Conservation (phyloP, 108 stramenopile species). For the Stephanodiscus minutulus region DNA sequence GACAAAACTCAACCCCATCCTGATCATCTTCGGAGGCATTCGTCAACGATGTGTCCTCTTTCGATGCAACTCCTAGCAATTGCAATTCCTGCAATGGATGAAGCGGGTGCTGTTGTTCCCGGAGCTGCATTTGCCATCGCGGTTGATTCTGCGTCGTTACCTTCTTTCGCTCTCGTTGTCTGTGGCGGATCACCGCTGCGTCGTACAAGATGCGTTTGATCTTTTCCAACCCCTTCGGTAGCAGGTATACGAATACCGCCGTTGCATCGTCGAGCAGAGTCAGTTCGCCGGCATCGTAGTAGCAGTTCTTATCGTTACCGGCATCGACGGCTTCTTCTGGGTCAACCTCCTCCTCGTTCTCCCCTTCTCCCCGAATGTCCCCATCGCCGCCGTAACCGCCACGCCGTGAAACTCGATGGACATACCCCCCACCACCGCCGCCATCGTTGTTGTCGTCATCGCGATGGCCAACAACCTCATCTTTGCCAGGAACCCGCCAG, state of each 20-base stretch:
- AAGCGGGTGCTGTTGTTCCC: not conserved
- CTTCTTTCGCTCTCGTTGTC: slow-evolving; percentile 11
- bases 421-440: not conserved
- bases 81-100: not conserved
- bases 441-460: not conserved
- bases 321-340: not conserved
- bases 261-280: slow-evolving; percentile 72
- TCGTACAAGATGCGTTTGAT: slow-evolving; percentile 59
- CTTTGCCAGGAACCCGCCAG: not conserved
- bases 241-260: slow-evolving; percentile 81
- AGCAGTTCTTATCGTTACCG: not conserved
- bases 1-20: not conserved
- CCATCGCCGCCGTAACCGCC: not conserved
- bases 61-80: not conserved
- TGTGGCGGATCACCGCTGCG: slow-evolving; percentile 43
- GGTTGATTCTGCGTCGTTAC: slow-evolving; percentile 6
- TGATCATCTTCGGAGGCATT: not conserved
- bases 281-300: slow-evolving; percentile 19
- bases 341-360: not conserved
- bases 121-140: slow-evolving; percentile 3
- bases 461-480: no score
- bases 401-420: not conserved
- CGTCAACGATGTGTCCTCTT: not conserved
- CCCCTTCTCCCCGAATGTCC: not conserved
- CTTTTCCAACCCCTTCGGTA: slow-evolving; percentile 77